Conservation (phyloP, 2,329 filamentous ascomycete species). For the Colletotrichum lindemuthianum region DNA sequence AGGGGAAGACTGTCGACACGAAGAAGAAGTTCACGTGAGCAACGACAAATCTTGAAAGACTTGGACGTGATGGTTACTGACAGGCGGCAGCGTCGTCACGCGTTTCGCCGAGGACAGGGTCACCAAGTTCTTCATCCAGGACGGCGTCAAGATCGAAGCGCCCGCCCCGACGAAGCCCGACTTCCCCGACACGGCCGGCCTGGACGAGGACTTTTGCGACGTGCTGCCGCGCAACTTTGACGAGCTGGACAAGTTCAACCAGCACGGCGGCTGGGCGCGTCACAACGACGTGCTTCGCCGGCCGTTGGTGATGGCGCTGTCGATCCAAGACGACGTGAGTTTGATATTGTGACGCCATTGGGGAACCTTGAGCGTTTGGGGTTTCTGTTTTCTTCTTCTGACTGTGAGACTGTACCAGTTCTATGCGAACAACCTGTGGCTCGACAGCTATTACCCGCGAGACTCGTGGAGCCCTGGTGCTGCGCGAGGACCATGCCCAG, state of each 20-base stretch:
- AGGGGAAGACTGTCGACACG: slow-evolving; percentile 66
- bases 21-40: slow-evolving; percentile 59
- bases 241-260: not conserved
- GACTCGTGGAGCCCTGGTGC: not conserved
- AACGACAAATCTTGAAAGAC: too few species aligned
- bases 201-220: slow-evolving; percentile 7
- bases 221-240: not conserved
- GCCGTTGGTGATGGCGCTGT: slow-evolving; percentile 28
- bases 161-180: slow-evolving; percentile 40
- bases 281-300: slow-evolving; percentile 1
- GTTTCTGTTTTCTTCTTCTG: not conserved
- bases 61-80: too few species aligned
- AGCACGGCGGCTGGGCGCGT: slow-evolving; percentile 1
- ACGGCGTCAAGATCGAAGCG: slow-evolving; percentile 62
- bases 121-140: slow-evolving; percentile 70
- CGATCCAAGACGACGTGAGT: slow-evolving; percentile 31
- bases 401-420: not conserved
- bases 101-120: slow-evolving; percentile 64
- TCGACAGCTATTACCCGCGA: slow-evolving; percentile 22
- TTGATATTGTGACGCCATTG: not conserved
- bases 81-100: slow-evolving; percentile 61
- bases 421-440: slow-evolving; percentile 25
- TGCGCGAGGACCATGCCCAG: slow-evolving; percentile 11
- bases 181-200: slow-evolving; percentile 2
- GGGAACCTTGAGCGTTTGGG: too few species aligned